A percentile compares a stretch with the other conserved stretches of the same genome.
Evolutionary conservation across 2,329 filamentous ascomycete species (phyloP).

Genomic region (Elsinoe ampelina): DNA sequence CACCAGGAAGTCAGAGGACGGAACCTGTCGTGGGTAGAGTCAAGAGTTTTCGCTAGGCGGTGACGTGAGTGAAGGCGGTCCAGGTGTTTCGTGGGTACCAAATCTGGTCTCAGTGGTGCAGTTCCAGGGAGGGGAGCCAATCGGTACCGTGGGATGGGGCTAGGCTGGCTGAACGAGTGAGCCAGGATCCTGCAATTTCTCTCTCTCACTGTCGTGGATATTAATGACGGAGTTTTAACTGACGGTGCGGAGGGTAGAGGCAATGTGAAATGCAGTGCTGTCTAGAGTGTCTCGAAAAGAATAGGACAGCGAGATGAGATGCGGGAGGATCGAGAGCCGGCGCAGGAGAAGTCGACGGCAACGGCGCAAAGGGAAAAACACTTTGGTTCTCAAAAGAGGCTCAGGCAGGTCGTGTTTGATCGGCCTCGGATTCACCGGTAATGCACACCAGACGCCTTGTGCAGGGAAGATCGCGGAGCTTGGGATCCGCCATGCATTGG

Average conservation of each 20-base stretch:
- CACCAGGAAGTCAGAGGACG: neutral
- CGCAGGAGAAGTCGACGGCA: conserved; percentile 1
- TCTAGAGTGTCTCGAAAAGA: neutral
- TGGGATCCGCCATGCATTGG: neutral
- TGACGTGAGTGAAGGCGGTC: conserved; percentile 7
- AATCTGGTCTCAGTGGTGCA: conserved; percentile 9
- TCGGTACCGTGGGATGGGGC: neutral
- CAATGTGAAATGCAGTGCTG: neutral
- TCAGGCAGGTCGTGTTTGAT: conserved; percentile 1
- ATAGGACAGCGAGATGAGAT: conserved; percentile 3
- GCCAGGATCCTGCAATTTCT: conserved; percentile 11
- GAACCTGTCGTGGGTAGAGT: neutral
- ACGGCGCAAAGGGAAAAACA: conserved; percentile 1
- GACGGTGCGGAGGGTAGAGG: neutral
- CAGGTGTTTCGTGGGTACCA: conserved; percentile 7
- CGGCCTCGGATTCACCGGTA: neutral
- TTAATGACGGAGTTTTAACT: too few relatives aligned
- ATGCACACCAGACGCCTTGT: neutral
- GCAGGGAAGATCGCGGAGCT: neutral
- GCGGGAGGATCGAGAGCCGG: conserved; percentile 3
- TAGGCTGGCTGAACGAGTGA: neutral
- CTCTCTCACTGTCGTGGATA: too few relatives aligned
- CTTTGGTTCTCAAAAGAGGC: too few relatives aligned
- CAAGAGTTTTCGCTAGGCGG: conserved; percentile 8
- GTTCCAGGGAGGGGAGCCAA: neutral